These are phyloP conservation scores for Jackrogersella minutella DNA, from an alignment of 495 filamentous ascomycete genomes.

Conservation along the genomic window DNA sequence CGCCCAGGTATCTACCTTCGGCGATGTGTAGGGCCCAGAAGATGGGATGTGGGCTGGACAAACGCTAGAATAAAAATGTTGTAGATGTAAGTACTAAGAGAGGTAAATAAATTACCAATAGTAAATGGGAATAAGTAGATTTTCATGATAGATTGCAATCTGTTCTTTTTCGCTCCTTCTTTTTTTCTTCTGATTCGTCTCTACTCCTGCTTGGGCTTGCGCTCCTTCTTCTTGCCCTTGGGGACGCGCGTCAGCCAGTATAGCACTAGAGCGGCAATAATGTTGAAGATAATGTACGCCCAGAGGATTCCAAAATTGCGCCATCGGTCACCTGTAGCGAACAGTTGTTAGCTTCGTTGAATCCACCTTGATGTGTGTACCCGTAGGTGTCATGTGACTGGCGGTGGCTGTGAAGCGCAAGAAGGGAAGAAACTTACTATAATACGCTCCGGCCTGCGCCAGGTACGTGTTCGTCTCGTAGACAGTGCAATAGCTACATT, in stretches of 20 bases:
- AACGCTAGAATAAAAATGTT: neutral
- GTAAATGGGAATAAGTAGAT: neutral
- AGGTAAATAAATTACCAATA: neutral
- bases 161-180: neutral
- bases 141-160: neutral
- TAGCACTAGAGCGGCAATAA: slow-evolving; percentile 71
- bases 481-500: slow-evolving; percentile 71
- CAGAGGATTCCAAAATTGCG: slow-evolving; percentile 75
- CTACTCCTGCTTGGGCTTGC: slow-evolving; percentile 48
- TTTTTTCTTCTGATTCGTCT: neutral
- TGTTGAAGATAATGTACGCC: slow-evolving; percentile 80
- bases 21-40: neutral
- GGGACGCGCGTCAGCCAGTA: slow-evolving; percentile 85
- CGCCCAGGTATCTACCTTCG: too few relatives aligned
- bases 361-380: neutral
- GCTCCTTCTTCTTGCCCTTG: slow-evolving; percentile 63
- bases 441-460: slow-evolving; percentile 55
- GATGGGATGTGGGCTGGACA: neutral
- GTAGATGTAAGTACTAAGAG: neutral
- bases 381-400: neutral
- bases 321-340: slow-evolving; percentile 60
- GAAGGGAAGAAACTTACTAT: slow-evolving; percentile 44
- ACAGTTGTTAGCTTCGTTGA: slow-evolving; percentile 15
- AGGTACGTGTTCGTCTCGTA: slow-evolving; percentile 70
- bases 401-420: neutral